These are phyloP conservation scores for Kuraishia molischiana DNA, from an alignment of 805 yeast genomes.

Conservation along the genomic window DNA sequence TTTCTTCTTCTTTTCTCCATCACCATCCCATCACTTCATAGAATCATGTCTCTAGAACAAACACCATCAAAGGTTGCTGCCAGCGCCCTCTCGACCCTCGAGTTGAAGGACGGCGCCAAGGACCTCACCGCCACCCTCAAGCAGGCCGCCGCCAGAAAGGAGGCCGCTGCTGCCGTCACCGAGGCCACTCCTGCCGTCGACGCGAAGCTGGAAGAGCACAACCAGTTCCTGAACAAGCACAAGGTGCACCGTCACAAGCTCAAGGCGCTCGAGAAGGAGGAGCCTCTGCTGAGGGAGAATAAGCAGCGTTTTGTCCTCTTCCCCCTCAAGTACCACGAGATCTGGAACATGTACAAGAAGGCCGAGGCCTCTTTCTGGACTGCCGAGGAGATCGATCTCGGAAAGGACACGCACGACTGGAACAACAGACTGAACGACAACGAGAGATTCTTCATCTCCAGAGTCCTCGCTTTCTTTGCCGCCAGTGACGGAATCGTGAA, in stretches of 20 bases:
- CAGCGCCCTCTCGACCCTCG: conserved; percentile 40
- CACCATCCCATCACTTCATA: no score
- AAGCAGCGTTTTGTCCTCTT: conserved; percentile 82
- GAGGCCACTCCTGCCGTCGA: conserved; percentile 10
- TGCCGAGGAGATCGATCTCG: conserved; percentile 94
- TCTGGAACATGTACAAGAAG: conserved; percentile 98
- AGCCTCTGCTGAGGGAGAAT: conserved; percentile 83
- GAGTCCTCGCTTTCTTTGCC: conserved; percentile 95
- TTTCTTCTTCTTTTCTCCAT: no score
- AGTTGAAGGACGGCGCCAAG: conserved; percentile 31
- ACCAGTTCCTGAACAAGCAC: conserved; percentile 49
- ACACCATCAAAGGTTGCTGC: conserved; percentile 68
- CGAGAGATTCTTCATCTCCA: conserved; percentile 85
- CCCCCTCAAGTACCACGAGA: conserved; percentile 95
- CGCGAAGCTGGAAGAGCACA: conserved; percentile 24
- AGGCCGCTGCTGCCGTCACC: conserved; percentile 19
- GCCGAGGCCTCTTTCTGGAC: conserved; percentile 99
- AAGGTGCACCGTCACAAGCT: conserved; percentile 63
- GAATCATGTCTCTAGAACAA: conserved; percentile 42
- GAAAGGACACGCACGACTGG: conserved; percentile 92
- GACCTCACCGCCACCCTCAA: conserved; percentile 30
- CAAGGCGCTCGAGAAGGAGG: conserved; percentile 72
- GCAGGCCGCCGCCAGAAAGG: conserved; percentile 30
- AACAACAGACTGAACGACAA: conserved; percentile 79
- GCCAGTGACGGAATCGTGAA: conserved; percentile 98